These are phyloP conservation scores for Leucosporidium creatinivorum DNA, from an alignment of 768 basidiomycete species.

Conservation along the genomic window DNA sequence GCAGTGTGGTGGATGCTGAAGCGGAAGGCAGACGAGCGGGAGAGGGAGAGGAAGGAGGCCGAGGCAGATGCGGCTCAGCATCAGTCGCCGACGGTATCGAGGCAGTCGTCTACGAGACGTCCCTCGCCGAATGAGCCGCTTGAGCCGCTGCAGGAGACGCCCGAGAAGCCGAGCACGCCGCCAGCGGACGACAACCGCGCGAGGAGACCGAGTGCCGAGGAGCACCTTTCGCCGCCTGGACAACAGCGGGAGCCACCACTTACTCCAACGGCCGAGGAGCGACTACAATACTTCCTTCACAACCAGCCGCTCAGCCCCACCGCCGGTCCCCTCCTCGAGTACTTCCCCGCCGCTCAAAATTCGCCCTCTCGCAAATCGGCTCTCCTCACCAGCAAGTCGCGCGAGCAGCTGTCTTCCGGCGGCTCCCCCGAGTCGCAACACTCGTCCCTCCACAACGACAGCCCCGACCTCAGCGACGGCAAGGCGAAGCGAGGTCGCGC, in stretches of 20 bases:
- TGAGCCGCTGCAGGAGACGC: too few relatives aligned
- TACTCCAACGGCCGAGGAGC: neutral
- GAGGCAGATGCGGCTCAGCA: slow-evolving; percentile 13
- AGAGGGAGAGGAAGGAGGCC: slow-evolving; percentile 35
- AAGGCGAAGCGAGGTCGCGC: slow-evolving; percentile 49
- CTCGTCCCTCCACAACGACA: neutral
- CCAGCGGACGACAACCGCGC: neutral
- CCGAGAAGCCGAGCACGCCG: neutral
- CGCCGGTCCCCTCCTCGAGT: neutral
- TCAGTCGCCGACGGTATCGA: too few relatives aligned
- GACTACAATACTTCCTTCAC: slow-evolving; percentile 7
- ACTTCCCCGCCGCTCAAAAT: slow-evolving; percentile 11
- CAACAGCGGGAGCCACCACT: too few relatives aligned
- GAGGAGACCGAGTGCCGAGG: neutral
- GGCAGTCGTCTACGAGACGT: neutral
- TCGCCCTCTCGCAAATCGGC: neutral
- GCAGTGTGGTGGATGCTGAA: slow-evolving; percentile 96
- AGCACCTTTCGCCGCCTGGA: neutral
- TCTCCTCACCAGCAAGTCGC: slow-evolving; percentile 3
- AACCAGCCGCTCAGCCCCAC: neutral
- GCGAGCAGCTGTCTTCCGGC: neutral
- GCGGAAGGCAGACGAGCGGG: slow-evolving; percentile 64
- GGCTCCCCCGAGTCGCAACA: neutral
- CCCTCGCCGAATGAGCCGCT: neutral
- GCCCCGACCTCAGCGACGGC: neutral